A percentile compares a stretch with the other conserved stretches of the same genome.
These are phyloP conservation scores for Coemansia sp. DNA, from an alignment of 192 early-diverging fungal genomes.

Conservation along the genomic window DNA sequence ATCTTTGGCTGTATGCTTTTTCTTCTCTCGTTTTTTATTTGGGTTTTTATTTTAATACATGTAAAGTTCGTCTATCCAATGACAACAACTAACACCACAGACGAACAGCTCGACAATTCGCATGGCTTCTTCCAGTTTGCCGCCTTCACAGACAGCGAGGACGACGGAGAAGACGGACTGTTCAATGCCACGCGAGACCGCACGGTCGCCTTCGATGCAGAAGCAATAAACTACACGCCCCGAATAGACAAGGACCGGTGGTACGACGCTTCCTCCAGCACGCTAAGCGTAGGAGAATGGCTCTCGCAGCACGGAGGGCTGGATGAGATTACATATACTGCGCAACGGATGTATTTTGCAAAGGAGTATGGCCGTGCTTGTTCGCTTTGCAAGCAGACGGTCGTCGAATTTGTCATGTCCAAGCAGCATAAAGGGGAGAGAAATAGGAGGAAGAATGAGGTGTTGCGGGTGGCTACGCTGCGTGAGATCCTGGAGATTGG, in stretches of 20 bases:
- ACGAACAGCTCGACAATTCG: conserved; percentile 26
- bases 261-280: conserved; percentile 26
- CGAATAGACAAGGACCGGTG: conserved; percentile 43
- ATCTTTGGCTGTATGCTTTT: not conserved
- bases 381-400: conserved; percentile 27
- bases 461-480: conserved; percentile 16
- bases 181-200: conserved; percentile 35
- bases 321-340: conserved; percentile 41
- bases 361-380: conserved; percentile 3
- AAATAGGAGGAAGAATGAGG: not conserved
- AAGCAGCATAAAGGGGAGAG: not conserved
- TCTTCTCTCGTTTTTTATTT: not conserved
- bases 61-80: not conserved
- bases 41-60: not conserved
- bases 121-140: conserved; percentile 57
- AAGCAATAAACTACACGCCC: conserved; percentile 34
- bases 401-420: conserved; percentile 9
- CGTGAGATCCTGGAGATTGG: conserved; percentile 50
- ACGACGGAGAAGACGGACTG: conserved; percentile 26
- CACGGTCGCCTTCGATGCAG: conserved; percentile 24
- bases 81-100: not conserved
- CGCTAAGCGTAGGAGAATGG: conserved; percentile 13
- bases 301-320: conserved; percentile 19
- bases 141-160: conserved; percentile 35
- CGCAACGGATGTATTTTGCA: conserved; percentile 38